A percentile compares a stretch with the other conserved stretches of the same genome.
These are phyloP conservation scores for Neurospora discreta DNA, from an alignment of 495 filamentous ascomycete species.

Conservation along the genomic window DNA sequence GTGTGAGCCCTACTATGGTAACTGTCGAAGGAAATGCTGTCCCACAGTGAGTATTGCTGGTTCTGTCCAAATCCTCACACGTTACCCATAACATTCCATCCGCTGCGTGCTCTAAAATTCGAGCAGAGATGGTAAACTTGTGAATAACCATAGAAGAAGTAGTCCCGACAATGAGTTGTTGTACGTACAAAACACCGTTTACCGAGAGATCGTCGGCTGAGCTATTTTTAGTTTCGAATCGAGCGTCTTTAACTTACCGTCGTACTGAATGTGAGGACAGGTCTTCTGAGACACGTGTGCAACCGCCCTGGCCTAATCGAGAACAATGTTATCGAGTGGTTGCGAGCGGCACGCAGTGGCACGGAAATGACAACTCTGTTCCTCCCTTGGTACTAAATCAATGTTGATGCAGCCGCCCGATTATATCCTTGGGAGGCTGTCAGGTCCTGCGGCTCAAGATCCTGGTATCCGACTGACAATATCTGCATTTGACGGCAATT, in stretches of 20 bases:
- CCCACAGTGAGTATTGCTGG: background rate
- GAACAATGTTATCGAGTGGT: conserved; percentile 4
- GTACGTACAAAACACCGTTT: background rate
- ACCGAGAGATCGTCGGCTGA: background rate
- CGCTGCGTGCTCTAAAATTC: background rate
- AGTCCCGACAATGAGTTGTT: background rate
- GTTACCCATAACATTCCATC: background rate
- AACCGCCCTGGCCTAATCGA: conserved; percentile 2
- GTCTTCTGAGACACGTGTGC: background rate
- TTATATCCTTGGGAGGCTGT: background rate
- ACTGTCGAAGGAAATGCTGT: background rate
- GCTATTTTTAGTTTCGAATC: background rate
- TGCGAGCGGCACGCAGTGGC: conserved; percentile 12
- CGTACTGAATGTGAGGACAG: background rate
- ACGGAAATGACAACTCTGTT: conserved; percentile 13
- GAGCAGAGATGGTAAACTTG: background rate
- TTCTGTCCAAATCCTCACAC: conserved; percentile 1
- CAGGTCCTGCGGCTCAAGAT: conserved; percentile 1
- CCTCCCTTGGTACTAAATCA: conserved; percentile 5
- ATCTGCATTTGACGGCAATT: conserved; percentile 15
- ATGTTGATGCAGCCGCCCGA: background rate
- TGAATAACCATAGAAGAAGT: background rate
- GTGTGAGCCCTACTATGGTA: background rate
- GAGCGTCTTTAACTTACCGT: conserved; percentile 1
- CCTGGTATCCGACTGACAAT: conserved; percentile 8